Evolutionary conservation across 140 eudicot species (phyloP), one percentile per base, ranked within the genome.

Genomic region (Bidens hawaiensis): DNA sequence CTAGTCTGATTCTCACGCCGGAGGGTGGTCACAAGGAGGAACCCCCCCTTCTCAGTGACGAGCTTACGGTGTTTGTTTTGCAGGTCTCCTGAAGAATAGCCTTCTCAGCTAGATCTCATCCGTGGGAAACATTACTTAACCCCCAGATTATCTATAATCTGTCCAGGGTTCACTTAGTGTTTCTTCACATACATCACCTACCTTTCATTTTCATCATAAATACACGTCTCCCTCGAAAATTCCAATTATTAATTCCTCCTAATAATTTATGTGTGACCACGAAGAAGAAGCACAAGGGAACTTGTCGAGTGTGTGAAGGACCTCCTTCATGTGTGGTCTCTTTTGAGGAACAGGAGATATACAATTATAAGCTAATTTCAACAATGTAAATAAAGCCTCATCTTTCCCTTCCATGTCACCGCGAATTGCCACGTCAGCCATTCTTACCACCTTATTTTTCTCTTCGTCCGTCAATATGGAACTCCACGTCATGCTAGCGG

Each of bases 301-400:
- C 80, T 81, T 93, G 62, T 93, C 99, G 24, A 93, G 83, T 17
- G 76, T 68, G 14, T 93, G 99, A 21, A 88, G 82, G 31, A 74
- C 88, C 76, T 93, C 99, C 71, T 81, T 93, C 99, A 93, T 93
- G 16, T 84, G 55, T n/a, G 99, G 99, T 77, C 99, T 86, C 81
- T 85, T 93, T 46, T 93, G 99, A 22, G 99, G 90, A 25, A 75
- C 79, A 0, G 91, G 75, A 3, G 95, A 85, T 34, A 86, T 71
- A 77, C 99, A 93, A 31, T 57, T 75, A 67, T 83, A 93, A 19
- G 84, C 99, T 71, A 93, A 53, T 73, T 69, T 93, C 72, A 93
- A 48, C 9, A 83, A 36, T 16, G 76, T 68, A 76, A 85, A 73
- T 54, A 93, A 68, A 0, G 84, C 80, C 12, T 93, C 96, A 64